Percentiles rank a stretch among this genome's conserved stretches.
Conservation (phyloP, 2,329 filamentous ascomycete genomes). For the Fusarium odoratissimum region DNA sequence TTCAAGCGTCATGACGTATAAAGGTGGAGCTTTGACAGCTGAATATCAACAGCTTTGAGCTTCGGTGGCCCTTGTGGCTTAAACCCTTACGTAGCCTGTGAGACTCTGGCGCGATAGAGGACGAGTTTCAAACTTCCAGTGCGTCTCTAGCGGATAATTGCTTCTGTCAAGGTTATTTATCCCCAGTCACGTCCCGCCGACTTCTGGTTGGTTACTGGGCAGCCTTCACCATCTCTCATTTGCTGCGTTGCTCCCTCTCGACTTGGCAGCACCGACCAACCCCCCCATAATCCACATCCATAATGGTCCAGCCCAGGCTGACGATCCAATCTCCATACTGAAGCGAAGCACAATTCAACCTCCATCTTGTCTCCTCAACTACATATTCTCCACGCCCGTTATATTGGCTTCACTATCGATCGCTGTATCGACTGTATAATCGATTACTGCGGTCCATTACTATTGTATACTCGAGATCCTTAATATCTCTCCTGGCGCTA, state of each 20-base stretch:
- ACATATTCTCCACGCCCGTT: slow-evolving; percentile 4
- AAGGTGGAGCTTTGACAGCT: slow-evolving; percentile 19
- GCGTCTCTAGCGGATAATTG: slow-evolving; percentile 34
- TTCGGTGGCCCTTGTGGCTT: slow-evolving; percentile 22
- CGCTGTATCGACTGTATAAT: slow-evolving; percentile 12
- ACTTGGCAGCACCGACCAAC: slow-evolving; percentile 43
- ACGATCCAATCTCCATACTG: slow-evolving; percentile 40
- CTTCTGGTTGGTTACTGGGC: slow-evolving; percentile 39
- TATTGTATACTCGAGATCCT: slow-evolving; percentile 4
- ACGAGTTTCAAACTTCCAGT: slow-evolving; percentile 14
- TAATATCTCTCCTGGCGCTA: slow-evolving; percentile 21
- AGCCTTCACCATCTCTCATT: slow-evolving; percentile 31
- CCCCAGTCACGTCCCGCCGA: slow-evolving; percentile 17
- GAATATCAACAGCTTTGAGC: slow-evolving; percentile 28
- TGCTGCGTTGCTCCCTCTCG: slow-evolving; percentile 22
- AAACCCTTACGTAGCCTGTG: slow-evolving; percentile 31
- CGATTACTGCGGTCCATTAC: not conserved
- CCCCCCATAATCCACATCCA: slow-evolving; percentile 26
- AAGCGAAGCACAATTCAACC: slow-evolving; percentile 33
- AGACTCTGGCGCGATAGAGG: slow-evolving; percentile 5
- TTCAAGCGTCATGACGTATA: slow-evolving; percentile 21
- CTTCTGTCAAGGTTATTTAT: slow-evolving; percentile 30
- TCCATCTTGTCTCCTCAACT: slow-evolving; percentile 30
- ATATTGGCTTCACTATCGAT: slow-evolving; percentile 20
- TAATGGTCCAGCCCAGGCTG: slow-evolving; percentile 41